Base-by-base conservation (phyloP, 805 yeast species). In the Candida awuae region DNA sequence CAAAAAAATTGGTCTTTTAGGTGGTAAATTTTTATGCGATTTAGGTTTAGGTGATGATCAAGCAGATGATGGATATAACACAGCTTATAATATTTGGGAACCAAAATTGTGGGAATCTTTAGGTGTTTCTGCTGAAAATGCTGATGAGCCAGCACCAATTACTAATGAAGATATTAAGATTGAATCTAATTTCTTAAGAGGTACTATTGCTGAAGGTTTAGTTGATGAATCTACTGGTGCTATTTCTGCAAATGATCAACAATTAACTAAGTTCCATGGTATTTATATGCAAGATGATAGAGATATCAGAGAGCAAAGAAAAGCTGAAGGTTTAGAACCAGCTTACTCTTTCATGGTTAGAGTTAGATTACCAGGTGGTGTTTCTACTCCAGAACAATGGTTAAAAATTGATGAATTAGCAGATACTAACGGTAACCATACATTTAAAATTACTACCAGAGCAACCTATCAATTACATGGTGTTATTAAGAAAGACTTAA, bases 261-360 rank as follows among this genome's bases (percentile, higher is more conserved):
- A 88, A 64, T 64, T 90, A 61, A 87, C 97, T 49, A 90, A 90
- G 65, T 90, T 90, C 76, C 97, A 90, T 62, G 97, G 97, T 65
- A 86, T 87, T 50, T 90, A 90, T 62, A 86, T 90, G 95, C 97
- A 90, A 67, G 97, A 90, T 62, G 97, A 90, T 60, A 84, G 97
- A 68, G 97, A 90, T 62, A 70, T 90, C 43, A 76, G 97, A 61
- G 97, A 90, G 41, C 82, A 84, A 52, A 80, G 97, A 57, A 90
- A 88, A 65, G 75, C 84, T 34, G 85, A 84, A 57, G 97, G 97
- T 32, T 61, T 84, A 47, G 97, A 90, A 65, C 97, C 97, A 14
- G 94, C 94, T 36, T 90, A 84, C 61, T 73, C 94, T n/a, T 90
- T 90, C 64, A 90, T 90, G 97, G 88, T 87, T 14, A 83, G 97